Evolutionary conservation across 2,329 filamentous ascomycete species (phyloP).

Genomic region (Paraconiothyrium brasiliense): DNA sequence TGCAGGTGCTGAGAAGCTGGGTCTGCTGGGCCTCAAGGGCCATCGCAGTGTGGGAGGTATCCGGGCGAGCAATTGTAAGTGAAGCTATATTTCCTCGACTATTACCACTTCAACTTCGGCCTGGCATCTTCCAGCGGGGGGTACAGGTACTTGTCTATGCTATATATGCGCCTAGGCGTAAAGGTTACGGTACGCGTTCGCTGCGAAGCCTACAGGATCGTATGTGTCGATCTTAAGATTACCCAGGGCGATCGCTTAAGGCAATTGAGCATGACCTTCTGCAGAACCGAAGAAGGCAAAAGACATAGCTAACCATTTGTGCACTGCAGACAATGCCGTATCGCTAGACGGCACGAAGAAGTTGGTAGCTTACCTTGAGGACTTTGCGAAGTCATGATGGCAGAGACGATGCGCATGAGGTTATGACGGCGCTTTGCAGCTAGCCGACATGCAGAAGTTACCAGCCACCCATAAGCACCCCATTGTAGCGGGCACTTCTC

Average conservation of each 20-base stretch:
- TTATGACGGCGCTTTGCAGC: constrained; percentile 23
- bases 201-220: constrained; percentile 6
- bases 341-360: constrained; percentile 72
- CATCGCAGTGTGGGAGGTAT: constrained; percentile 89
- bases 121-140: constrained; percentile 14
- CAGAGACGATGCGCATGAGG: constrained; percentile 23
- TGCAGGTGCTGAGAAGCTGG: constrained; percentile 71
- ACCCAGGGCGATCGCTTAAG: constrained; percentile 13
- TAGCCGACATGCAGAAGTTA: constrained; percentile 12
- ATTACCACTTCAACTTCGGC: constrained; percentile 20
- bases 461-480: not conserved
- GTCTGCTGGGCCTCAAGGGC: constrained; percentile 84
- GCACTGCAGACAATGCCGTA: constrained; percentile 75
- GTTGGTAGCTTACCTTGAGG: constrained; percentile 71
- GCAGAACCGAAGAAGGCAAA: constrained; percentile 8
- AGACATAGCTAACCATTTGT: constrained; percentile 28
- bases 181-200: constrained; percentile 12
- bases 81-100: constrained; percentile 15
- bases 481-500: constrained; percentile 18
- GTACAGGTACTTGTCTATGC: constrained; percentile 27
- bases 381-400: constrained; percentile 59
- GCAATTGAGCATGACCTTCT: constrained; percentile 26
- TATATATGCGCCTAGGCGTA: constrained; percentile 21
- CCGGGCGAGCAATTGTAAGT: constrained; percentile 77
- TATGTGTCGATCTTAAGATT: constrained; percentile 17